Base-by-base conservation (phyloP, 2,329 filamentous ascomycete genomes). In the Exophiala bonariae region DNA sequence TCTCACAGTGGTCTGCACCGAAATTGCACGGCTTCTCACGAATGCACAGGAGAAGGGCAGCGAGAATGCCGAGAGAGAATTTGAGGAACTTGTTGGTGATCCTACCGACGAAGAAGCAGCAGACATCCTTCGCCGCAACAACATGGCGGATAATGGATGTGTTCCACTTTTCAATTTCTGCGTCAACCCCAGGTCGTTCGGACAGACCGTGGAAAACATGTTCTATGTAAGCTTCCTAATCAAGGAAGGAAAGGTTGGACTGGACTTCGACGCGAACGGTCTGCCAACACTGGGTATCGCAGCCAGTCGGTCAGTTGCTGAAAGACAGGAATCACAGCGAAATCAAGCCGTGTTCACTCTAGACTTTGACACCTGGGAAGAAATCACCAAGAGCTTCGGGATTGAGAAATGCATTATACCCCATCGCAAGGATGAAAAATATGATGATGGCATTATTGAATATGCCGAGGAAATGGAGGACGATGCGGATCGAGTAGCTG, bases 151-250 rank as follows among this genome's bases (percentile, higher is more conserved):
- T 14, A 82, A 83, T 2, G 84, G 83, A 1, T 87, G 88, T 13
- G 80, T 96, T 3, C 82, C 87, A 40, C 70, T 96, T 10, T 86
- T 96, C 65, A 83, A 86, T 42, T 97, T 96, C 58, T 88, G 90
- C 32, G 80, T 97, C 55, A 96, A 99, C 59, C 93, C 93, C 1
- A 74, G 74, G 31, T 95, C 89, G 1, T 99, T 97, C 61, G 89
- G 89, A 0, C 93, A 99, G 67, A 96, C 90, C 0, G 84, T 99
- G 5, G 93, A 99, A 65, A 99, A 99, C 60, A 76, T 99, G 60
- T 99, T 99, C 67, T 97, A 97, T 65, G 81, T 96, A 58, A 95
- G 89, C 64, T 99, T 99, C 63, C 72, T 99, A 51, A 89, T 97
- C 50, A 83, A 88, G 48, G 93, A 99, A 68, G 90, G 90, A 9